Evolutionary conservation across 1,284 basidiomycete genomes (phyloP), one percentile per base, ranked within the genome.

Genomic region (Leccinum variabile): DNA sequence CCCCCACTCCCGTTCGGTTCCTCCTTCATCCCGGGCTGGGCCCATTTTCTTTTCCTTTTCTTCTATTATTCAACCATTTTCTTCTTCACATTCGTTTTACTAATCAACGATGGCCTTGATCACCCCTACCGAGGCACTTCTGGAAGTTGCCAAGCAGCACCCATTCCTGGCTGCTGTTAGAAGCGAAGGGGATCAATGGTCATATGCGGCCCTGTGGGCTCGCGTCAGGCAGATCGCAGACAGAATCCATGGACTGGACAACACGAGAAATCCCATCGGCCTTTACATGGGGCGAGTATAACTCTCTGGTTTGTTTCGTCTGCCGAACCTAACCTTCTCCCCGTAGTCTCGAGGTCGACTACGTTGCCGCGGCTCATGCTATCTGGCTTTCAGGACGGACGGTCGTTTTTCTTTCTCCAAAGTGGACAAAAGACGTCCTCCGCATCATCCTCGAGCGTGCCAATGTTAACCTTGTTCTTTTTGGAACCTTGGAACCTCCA

Each of bases 351-450:
- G 71, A 72, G 57, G 61, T 73, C 41, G 71, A 72, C 55, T 74
- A 63, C 32, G 66, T 73, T 56, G 69, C 71, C 18, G 69, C 66
- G 18, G 72, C 71, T 41, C 71, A 74, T 61, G 71, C 71, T 9
- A 65, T 74, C 62, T 72, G 71, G 71, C 62, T 74, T 52, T 66
- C 72, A 0, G 71, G 71, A 13, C 71, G 71, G 18, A 69, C 71
- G 10, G 71, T 72, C 41, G 65, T 71, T 44, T 73, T 73, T 44
- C 63, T 72, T 41, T 72, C 68, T 6, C 55, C 56, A 30, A 67
- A 65, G 35, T 72, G 72, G 70, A 59, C 71, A 28, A 60, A 65
- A 4, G 69, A 71, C 7, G 68, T 72, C 22, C 65, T 72, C 35
- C 58, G 54, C 6, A 53, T 28, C 37, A 18, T 71, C 53, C 69